Percentiles rank a stretch among this genome's conserved stretches.
These are phyloP conservation scores for Ziziphus jujuba DNA, from an alignment of 306 rosid species.

Conservation along the genomic window DNA sequence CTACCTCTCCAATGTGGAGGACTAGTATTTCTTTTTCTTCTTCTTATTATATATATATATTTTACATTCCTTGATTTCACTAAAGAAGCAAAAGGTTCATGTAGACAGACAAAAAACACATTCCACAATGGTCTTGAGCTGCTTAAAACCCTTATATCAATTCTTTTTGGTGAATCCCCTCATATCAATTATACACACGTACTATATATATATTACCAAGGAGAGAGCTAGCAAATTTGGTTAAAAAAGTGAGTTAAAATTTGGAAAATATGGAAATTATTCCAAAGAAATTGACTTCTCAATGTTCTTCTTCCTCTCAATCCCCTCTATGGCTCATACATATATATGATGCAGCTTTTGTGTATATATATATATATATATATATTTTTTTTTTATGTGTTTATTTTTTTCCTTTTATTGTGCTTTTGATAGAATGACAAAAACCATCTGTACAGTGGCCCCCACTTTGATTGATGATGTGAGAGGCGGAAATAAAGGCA, in stretches of 20 bases:
- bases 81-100: not conserved
- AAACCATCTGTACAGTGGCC: slow-evolving; percentile 19
- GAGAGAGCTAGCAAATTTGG: slow-evolving; percentile 6
- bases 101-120: not conserved
- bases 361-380: no score
- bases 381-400: no score
- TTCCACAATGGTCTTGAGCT: not conserved
- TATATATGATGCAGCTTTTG: no score
- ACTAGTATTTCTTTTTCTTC: no score
- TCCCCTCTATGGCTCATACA: no score
- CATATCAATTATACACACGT: not conserved
- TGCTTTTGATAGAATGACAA: not conserved
- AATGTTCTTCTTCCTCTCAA: not conserved
- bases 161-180: no score
- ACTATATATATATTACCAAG: slow-evolving; percentile 3
- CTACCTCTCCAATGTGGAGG: no score
- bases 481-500: slow-evolving; percentile 26
- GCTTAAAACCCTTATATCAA: not conserved
- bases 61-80: slow-evolving; percentile 21
- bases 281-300: slow-evolving; percentile 12
- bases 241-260: slow-evolving; percentile 2
- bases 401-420: no score
- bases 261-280: not conserved
- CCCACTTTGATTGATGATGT: slow-evolving; percentile 36
- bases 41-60: no score